Base-by-base conservation (phyloP, 192 early-diverging fungal genomes). In the Coemansia pectinata region DNA sequence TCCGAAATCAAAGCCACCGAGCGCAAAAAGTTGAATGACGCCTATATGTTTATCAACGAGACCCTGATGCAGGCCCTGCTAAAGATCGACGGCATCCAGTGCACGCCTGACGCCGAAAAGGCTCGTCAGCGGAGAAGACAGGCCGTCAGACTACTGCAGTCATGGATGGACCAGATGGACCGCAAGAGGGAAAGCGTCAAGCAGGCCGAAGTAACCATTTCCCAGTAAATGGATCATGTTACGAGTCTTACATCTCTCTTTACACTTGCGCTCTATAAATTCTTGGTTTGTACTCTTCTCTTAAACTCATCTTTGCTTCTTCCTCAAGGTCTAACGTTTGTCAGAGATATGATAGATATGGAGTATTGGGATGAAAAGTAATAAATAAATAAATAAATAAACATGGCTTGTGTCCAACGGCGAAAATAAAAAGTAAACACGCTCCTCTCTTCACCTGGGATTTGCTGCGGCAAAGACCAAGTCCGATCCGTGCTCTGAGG, bases 111-210 rank as follows among this genome's bases (percentile, higher is more conserved):
- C 2, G 88, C 91, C 65, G 88, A 91, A 29, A 85, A 86, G 34
- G 92, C 92, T 9, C 73, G 94, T 48, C 71, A 85, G 74, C 89
- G 87, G 76, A 76, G 94, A 77, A 83, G 86, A 65, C 88, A 92
- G 74, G 89, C 87, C 5, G 93, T 96, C 41, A 81, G 85, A 68
- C 67, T 84, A 39, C 82, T 90, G 21, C 94, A 96, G 80, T 86
- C 81, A 58, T 81, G 88, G 78, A 80, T 95, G 77, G 93, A 95
- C 76, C 75, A 86, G 64, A 85, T 93, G 72, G 94, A 96, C 85
- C 81, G 74, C 38, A 77, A 88, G 63, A 90, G 86, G 66, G 86
- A 86, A n/a, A 70, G 69, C 17, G 87, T 90, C 48, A 88, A 86
- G 66, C 81, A 85, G 69, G 79, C 76, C 14, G 87, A 88, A 42